Conservation (phyloP, 768 basidiomycete species). For the Pulveroboletus sp. region DNA sequence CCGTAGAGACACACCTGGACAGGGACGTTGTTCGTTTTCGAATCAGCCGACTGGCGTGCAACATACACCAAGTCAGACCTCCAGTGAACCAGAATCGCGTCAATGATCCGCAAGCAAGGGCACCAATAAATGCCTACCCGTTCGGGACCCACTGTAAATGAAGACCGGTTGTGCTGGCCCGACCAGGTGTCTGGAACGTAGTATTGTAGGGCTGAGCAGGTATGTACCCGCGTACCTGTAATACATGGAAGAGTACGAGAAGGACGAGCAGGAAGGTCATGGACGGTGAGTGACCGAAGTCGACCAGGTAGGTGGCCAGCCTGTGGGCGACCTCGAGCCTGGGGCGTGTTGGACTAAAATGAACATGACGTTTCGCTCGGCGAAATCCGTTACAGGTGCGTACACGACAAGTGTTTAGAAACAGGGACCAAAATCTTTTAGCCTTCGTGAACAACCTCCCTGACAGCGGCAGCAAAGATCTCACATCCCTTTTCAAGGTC, state of each 20-base stretch:
- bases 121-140: conserved; percentile 31
- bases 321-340: conserved; percentile 2
- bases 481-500: conserved; percentile 66
- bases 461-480: conserved; percentile 66
- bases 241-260: conserved; percentile 2
- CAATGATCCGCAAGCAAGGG: conserved; percentile 5
- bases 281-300: background rate
- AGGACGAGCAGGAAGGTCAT: conserved; percentile 18
- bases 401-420: background rate
- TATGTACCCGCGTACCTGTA: conserved; percentile 46
- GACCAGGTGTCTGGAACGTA: conserved; percentile 46
- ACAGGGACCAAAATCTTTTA: background rate
- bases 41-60: conserved; percentile 55
- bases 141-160: conserved; percentile 57
- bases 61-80: conserved; percentile 53
- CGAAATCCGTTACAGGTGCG: background rate
- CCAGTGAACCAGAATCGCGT: conserved; percentile 6
- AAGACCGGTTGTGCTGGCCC: conserved; percentile 48
- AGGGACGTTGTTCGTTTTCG: conserved; percentile 40
- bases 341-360: background rate
- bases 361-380: conserved; percentile 2
- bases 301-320: conserved; percentile 7
- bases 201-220: conserved; percentile 72
- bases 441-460: conserved; percentile 55
- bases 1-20: conserved; percentile 44